phyloP scores from a whole-genome alignment of 2,329 filamentous ascomycete genomes.

The Cercospora sp. region DNA sequence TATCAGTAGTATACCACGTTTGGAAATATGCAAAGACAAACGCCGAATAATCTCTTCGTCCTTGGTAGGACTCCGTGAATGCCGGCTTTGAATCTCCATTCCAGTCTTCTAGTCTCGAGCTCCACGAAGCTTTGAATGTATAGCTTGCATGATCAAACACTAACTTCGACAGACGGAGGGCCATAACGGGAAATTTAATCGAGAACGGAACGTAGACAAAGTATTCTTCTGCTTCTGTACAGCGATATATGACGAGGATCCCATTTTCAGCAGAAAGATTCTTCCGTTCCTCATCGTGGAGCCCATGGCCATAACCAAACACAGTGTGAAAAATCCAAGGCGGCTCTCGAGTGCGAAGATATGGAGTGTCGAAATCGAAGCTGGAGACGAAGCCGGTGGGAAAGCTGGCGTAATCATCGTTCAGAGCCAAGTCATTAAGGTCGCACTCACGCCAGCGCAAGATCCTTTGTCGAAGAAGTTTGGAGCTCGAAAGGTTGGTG shows the following conservation, averaged over 20 bases:
- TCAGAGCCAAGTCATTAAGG: slow-evolving; percentile 3
- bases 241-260: slow-evolving; percentile 2
- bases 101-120: background rate
- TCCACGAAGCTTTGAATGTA: background rate
- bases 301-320: background rate
- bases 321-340: slow-evolving; percentile 2
- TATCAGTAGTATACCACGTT: background rate
- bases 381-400: slow-evolving; percentile 1
- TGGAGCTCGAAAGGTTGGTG: slow-evolving; percentile 1
- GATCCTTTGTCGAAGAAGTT: background rate
- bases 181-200: background rate
- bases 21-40: background rate
- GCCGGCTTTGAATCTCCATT: background rate
- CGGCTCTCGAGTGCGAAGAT: background rate
- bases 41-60: background rate
- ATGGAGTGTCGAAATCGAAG: background rate
- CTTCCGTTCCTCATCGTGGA: background rate
- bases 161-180: background rate
- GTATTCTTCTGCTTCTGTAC: background rate
- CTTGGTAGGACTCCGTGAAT: background rate
- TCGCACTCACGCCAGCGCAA: background rate
- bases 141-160: background rate
- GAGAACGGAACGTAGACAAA: background rate
- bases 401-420: background rate
- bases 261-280: background rate